Evolutionary conservation across 2,329 filamentous ascomycete genomes (phyloP).

Genomic region (Hymenoscyphus albidus): DNA sequence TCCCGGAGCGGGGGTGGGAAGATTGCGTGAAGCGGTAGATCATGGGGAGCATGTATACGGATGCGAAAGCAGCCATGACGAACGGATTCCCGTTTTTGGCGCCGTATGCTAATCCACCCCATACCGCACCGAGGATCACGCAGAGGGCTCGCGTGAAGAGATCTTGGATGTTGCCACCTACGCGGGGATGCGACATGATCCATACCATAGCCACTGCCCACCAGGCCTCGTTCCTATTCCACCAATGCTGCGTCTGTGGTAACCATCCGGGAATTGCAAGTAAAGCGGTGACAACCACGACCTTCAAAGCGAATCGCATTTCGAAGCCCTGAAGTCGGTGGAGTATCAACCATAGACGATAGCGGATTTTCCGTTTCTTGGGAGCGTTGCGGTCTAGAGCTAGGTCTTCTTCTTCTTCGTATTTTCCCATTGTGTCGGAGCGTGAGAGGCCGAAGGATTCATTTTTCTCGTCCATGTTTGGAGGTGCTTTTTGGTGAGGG

Average conservation of each 20-base stretch:
- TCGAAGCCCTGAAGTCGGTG: slow-evolving; percentile 56
- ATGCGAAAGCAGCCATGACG: slow-evolving; percentile 52
- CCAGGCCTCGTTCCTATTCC: slow-evolving; percentile 53
- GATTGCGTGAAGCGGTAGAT: slow-evolving; percentile 54
- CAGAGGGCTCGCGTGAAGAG: slow-evolving; percentile 48
- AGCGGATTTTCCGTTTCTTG: slow-evolving; percentile 41
- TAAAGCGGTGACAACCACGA: slow-evolving; percentile 47
- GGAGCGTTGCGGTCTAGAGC: slow-evolving; percentile 39
- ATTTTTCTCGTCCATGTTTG: slow-evolving; percentile 11
- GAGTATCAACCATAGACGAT: slow-evolving; percentile 46
- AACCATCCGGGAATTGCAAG: slow-evolving; percentile 54
- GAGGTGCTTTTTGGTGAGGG: slow-evolving; percentile 21
- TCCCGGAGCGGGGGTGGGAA: slow-evolving; percentile 53
- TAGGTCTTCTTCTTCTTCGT: slow-evolving; percentile 38
- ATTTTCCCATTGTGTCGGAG: slow-evolving; percentile 29
- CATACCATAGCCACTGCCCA: slow-evolving; percentile 56
- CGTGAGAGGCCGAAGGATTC: slow-evolving; percentile 15
- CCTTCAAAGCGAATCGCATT: slow-evolving; percentile 54
- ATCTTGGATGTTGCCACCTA: slow-evolving; percentile 56
- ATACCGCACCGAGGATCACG: slow-evolving; percentile 50
- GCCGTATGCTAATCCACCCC: slow-evolving; percentile 50
- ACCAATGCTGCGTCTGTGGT: slow-evolving; percentile 44
- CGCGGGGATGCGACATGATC: slow-evolving; percentile 51
- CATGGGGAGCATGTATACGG: slow-evolving; percentile 58
- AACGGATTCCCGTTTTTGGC: slow-evolving; percentile 51